These are phyloP conservation scores for Fistulifera pelliculosa DNA, from an alignment of 108 stramenopile genomes.

Conservation along the genomic window DNA sequence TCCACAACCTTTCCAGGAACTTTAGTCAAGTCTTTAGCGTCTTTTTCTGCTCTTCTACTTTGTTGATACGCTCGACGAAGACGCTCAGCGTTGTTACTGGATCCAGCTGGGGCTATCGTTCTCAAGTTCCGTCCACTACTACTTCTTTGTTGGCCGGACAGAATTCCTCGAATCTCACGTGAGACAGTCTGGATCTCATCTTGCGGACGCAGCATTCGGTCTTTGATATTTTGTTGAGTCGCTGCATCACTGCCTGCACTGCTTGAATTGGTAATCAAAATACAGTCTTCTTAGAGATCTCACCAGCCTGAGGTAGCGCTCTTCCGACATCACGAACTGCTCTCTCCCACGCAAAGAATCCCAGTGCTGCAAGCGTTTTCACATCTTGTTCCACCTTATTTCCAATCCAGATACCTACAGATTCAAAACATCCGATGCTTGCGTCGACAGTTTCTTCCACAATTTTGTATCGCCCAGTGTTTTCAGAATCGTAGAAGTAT, in stretches of 20 bases:
- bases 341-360: slow-evolving; percentile 67
- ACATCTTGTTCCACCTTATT: slow-evolving; percentile 69
- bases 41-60: slow-evolving; percentile 46
- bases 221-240: slow-evolving; percentile 9
- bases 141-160: slow-evolving; percentile 22
- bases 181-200: slow-evolving; percentile 72
- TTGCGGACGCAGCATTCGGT: slow-evolving; percentile 51
- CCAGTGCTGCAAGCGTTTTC: slow-evolving; percentile 45
- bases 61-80: slow-evolving; percentile 50
- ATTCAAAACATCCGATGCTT: slow-evolving; percentile 54
- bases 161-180: slow-evolving; percentile 53
- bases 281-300: neutral
- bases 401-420: slow-evolving; percentile 50
- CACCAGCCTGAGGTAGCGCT: slow-evolving; percentile 46
- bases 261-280: slow-evolving; percentile 16
- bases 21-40: slow-evolving; percentile 34
- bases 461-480: slow-evolving; percentile 56
- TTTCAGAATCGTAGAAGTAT: slow-evolving; percentile 21
- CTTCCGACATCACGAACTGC: slow-evolving; percentile 56
- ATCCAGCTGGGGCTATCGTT: slow-evolving; percentile 50
- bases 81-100: slow-evolving; percentile 9
- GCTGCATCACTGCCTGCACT: neutral
- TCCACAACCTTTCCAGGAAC: slow-evolving; percentile 47
- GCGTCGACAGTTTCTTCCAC: slow-evolving; percentile 58
- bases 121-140: slow-evolving; percentile 24